Evolutionary conservation across 148 eudicot species (phyloP), one percentile per base, ranked within the genome.

Genomic region (Chenopodium formosanum): DNA sequence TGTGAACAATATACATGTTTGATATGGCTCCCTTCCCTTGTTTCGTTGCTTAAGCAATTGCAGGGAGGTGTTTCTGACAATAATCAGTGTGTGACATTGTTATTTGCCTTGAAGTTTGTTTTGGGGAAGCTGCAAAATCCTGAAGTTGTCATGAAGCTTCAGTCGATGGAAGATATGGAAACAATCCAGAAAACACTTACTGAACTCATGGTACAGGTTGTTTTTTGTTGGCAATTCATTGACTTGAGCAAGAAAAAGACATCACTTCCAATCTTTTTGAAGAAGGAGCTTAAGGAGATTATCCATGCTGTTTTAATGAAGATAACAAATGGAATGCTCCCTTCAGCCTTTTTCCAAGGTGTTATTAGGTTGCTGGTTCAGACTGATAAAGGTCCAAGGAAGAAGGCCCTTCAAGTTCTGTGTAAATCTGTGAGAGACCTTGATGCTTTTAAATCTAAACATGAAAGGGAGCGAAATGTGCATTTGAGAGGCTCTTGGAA

Each of bases 11-110:
- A 91, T 83, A 84, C 97, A 10, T 87, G 97, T 86, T 80, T 72
- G 82, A 90, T 90, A 81, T 96, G 99, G 98, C 94, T 96, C 85
- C 98, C 97, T 20, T 90, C 99, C 7, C 85, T 96, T 67, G 89
- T 92, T 68, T 75, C 85, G 73, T 73, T 92, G 81, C 94, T 96
- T 78, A 86, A 86, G 79, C 86, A 87, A 70, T 74, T 89, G 75
- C 89, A 89, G 77, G 79, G 32, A 52, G 87, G 79, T 77, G 44
- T 77, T 50, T 82, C 80, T 82, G 82, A 79, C 72, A 81, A 63
- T 77, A 85, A 88, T 74, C 78, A 84, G 68, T 88, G 86, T 77
- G 66, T 87, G 85, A 84, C 87, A 78, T 78, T 90, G 77, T 84
- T 88, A 23, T 86, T 90, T 77, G 89, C 94, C 37, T 79, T 91